A percentile compares a stretch with the other conserved stretches of the same genome.
Evolutionary conservation across 176 grass and related monocot species (phyloP).

Genomic region (Rhynchospora pubera): DNA sequence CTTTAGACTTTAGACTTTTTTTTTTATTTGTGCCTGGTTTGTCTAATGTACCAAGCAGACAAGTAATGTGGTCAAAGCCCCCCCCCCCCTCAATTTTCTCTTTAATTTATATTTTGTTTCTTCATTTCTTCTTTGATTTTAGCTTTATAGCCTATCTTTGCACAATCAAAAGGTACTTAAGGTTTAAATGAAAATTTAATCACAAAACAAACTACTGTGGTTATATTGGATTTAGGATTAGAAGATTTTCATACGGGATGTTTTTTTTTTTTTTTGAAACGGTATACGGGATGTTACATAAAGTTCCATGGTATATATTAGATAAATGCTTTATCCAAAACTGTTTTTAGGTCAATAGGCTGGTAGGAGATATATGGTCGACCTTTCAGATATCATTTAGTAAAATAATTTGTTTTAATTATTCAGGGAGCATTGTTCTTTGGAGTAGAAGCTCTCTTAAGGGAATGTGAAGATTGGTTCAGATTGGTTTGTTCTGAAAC

Average conservation of each 20-base stretch:
- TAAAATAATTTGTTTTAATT: neutral
- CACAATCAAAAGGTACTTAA: neutral
- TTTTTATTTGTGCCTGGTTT: neutral
- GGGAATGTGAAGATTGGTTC: constrained; percentile 13
- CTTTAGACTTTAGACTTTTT: too few relatives aligned
- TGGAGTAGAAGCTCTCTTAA: constrained; percentile 6
- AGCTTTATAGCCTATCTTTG: neutral
- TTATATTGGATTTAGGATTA: neutral
- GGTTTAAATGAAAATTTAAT: neutral
- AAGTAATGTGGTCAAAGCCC: neutral
- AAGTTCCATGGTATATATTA: neutral
- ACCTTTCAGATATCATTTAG: neutral
- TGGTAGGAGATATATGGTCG: neutral
- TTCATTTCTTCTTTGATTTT: neutral
- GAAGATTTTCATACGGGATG: neutral
- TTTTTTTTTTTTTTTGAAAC: too few relatives aligned
- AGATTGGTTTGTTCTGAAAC: neutral
- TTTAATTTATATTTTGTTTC: neutral
- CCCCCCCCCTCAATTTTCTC: neutral
- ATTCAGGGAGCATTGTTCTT: constrained; percentile 14
- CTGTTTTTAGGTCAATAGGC: neutral
- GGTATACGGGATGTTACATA: neutral
- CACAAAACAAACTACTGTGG: neutral
- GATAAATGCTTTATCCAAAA: neutral
- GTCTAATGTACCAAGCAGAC: neutral